Evolutionary conservation across 441 rosid genomes (phyloP), one percentile per base, ranked within the genome.

Genomic region (Hura crepitans): DNA sequence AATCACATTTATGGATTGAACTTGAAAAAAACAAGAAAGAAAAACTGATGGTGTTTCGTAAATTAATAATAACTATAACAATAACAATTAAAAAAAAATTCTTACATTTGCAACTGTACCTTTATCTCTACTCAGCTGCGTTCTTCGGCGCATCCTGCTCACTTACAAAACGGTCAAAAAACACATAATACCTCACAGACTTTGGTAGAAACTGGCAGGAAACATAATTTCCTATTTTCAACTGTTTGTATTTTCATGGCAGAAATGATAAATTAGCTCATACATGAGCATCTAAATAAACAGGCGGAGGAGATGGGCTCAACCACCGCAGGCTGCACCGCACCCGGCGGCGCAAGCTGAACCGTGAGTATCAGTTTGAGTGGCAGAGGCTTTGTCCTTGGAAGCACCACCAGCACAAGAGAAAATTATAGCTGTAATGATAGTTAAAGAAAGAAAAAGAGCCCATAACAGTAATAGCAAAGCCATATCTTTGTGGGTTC

Each of bases 291-390:
- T 35, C 4, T 35, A 35, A 35, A 8, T 35, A 35, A 8, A 3
- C 3, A 2, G 1, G 2, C 18, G 62, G 13, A 9, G 58, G n/a
- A 12, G n/a, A 2, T 7, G 14, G 30, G 37, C 0, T 47, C 63
- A 84, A 1, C 76, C 88, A 49, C 95, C 90, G 68, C 89, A 89
- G 28, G 75, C 86, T 1, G 74, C 81, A 0, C 88, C 85, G 12
- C 92, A 85, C 0, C 74, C 87, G 18, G 64, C 63, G 1, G 3
- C 45, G 23, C 64, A 57, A 14, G 72, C 1, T 5, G 72, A 68
- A 18, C 30, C 72, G 13, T 65, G 5, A 28, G 18, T 50, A 15
- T 51, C 30, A 53, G 6, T 54, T 51, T 66, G 66, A 27, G 74
- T 39, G 0, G 79, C 58, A 37, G 92, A 80, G 74, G 83, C 69